Evolutionary conservation across 176 grass and related monocot species (phyloP).

Genomic region (Saccharum officinarum): DNA sequence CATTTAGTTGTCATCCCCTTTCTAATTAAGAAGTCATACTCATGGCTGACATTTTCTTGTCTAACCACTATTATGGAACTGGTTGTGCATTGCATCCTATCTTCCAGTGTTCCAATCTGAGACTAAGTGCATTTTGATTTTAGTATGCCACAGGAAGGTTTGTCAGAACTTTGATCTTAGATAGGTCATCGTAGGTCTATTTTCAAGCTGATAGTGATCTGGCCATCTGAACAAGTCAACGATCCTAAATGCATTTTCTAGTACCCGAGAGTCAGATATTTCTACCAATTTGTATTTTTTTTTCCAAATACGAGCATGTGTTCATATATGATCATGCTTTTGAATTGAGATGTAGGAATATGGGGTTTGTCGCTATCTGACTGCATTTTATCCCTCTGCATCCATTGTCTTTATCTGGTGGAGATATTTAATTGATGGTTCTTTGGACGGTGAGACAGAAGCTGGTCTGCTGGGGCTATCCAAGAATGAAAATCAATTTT

Average conservation of each 20-base stretch:
- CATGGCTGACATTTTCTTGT: background rate
- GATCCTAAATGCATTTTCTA: background rate
- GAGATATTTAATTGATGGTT: background rate
- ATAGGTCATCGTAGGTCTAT: background rate
- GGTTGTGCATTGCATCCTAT: background rate
- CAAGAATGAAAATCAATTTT: background rate
- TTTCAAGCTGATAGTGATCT: background rate
- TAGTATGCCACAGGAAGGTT: background rate
- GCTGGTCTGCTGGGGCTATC: background rate
- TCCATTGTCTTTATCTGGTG: background rate
- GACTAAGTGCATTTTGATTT: background rate
- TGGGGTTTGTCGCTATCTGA: background rate
- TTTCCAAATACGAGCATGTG: background rate
- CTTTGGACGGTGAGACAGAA: background rate
- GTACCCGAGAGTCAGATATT: slow-evolving; percentile 11
- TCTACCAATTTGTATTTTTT: background rate
- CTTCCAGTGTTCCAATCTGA: background rate
- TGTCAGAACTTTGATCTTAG: background rate
- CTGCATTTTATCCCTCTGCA: background rate
- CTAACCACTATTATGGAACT: background rate
- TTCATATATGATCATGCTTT: background rate
- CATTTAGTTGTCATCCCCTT: background rate
- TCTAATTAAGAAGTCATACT: background rate
- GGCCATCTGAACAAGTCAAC: background rate
- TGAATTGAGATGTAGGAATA: background rate